These are phyloP conservation scores for Fraxinus latifolia DNA, from an alignment of 305 asterid genomes.

Conservation along the genomic window DNA sequence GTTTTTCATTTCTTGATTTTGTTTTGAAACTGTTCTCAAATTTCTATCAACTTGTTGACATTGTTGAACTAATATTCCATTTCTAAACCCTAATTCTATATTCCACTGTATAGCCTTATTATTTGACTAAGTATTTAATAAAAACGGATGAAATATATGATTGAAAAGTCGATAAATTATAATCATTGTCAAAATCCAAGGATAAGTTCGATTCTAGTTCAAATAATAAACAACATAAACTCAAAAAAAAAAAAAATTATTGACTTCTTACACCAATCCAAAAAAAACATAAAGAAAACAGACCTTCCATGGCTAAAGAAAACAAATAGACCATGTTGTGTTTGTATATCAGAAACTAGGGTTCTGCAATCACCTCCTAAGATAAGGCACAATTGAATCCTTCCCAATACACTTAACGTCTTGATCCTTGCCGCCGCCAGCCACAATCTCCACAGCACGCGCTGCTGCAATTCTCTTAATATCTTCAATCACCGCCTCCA, in stretches of 20 bases:
- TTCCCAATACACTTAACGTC: not conserved
- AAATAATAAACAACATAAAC: not conserved
- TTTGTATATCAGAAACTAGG: not conserved
- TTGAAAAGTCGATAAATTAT: too few relatives aligned
- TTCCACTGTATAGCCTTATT: too few relatives aligned
- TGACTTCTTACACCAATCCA: not conserved
- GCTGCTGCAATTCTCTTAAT: constrained; percentile 25
- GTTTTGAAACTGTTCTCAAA: too few relatives aligned
- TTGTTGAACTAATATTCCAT: too few relatives aligned
- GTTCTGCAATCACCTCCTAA: not conserved
- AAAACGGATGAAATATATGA: too few relatives aligned
- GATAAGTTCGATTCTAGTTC: not conserved
- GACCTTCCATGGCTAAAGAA: not conserved
- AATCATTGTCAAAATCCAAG: too few relatives aligned
- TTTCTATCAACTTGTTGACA: too few relatives aligned
- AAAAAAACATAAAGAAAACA: too few relatives aligned
- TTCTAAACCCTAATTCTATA: too few relatives aligned
- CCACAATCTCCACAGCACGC: constrained; percentile 17
- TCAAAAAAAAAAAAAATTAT: not conserved
- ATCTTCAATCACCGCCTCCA: constrained; percentile 17
- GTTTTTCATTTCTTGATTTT: too few relatives aligned
- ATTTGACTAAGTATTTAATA: too few relatives aligned
- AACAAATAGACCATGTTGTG: not conserved
- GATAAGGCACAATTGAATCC: not conserved
- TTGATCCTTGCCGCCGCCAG: not conserved